Conservation (phyloP, 2,329 filamentous ascomycete species). For the Sarocladium brachiariae region DNA sequence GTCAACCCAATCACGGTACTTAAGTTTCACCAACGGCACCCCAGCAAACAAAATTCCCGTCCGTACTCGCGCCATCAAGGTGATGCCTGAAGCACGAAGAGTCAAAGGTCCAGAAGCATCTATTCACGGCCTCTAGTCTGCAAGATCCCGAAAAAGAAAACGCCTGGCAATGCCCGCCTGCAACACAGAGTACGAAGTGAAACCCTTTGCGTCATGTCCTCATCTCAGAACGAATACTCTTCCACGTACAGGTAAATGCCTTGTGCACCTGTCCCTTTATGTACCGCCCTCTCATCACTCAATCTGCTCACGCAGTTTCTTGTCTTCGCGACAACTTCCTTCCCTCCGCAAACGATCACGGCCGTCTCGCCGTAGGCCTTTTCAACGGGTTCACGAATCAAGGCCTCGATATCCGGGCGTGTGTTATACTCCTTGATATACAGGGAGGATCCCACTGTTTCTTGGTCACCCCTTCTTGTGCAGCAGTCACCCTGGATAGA, state of each 20-base stretch:
- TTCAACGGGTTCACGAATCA: slow-evolving; percentile 50
- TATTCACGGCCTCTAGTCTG: neutral
- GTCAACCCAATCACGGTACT: too few species aligned
- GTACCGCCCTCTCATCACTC: slow-evolving; percentile 55
- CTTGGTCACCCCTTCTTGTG: neutral
- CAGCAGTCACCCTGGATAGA: slow-evolving; percentile 6
- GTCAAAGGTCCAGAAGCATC: too few species aligned
- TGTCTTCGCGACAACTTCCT: slow-evolving; percentile 44
- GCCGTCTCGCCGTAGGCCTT: slow-evolving; percentile 54
- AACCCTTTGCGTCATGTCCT: neutral
- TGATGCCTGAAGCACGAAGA: too few species aligned
- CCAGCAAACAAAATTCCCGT: too few species aligned
- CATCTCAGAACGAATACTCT: slow-evolving; percentile 49
- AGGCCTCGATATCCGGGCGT: slow-evolving; percentile 43
- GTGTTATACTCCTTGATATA: slow-evolving; percentile 36
- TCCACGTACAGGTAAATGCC: slow-evolving; percentile 55
- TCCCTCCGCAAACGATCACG: slow-evolving; percentile 53
- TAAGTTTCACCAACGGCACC: too few species aligned
- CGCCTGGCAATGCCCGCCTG: too few species aligned
- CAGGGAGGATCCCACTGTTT: neutral
- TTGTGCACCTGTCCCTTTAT: slow-evolving; percentile 58
- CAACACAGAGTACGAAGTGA: neutral
- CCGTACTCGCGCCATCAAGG: too few species aligned
- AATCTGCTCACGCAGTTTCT: slow-evolving; percentile 48
- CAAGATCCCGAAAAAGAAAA: slow-evolving; percentile 1